Evolutionary conservation across 805 yeast species (phyloP), one percentile per base, ranked within the genome.

Genomic region (Candida oleophila): DNA sequence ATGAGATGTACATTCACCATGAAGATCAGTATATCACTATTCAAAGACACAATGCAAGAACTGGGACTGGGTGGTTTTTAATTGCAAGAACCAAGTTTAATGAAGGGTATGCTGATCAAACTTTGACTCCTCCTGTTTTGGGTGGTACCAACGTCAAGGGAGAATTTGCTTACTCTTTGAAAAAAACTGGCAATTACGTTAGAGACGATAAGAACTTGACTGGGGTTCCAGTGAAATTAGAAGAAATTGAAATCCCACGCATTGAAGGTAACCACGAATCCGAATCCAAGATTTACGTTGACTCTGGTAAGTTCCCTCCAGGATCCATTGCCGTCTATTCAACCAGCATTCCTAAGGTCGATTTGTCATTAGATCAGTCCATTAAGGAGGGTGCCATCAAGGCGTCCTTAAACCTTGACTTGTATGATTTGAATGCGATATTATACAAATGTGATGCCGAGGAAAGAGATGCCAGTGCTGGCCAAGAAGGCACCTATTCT

Each of bases 1-100:
- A 87, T 55, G 97, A 92, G 65, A 89, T 88, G 87, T 92, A 88
- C 62, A 87, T 92, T 36, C 97, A 92, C 60, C 97, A 88, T 58
- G 96, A 90, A 52, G 96, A 88, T 12, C 96, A 91, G 63, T 92
- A 77, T 63, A 88, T 92, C 48, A 91, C 97, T 0, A 82, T 92
- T 45, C 97, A 92, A 64, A 74, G 98, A 55, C 78, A 83, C 22
- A 88, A 89, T 61, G 85, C 95, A 0, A 78, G 81, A 52, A 82
- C 89, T 2, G 98, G 98, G 1, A 77, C 78, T 48, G 99, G 99
- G 2, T 88, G 87, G 81, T 89, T 87, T 55, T 72, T 94, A 56
- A 78, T 92, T 57, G 96, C 97, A 0, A 80, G 97, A 60, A 82
- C 94, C 2, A 89, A 89, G 60, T 94, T 94, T 55, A 48, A 55